phyloP scores from a whole-genome alignment of 768 basidiomycete species.

The Tylopilus rubrobrunneus region DNA sequence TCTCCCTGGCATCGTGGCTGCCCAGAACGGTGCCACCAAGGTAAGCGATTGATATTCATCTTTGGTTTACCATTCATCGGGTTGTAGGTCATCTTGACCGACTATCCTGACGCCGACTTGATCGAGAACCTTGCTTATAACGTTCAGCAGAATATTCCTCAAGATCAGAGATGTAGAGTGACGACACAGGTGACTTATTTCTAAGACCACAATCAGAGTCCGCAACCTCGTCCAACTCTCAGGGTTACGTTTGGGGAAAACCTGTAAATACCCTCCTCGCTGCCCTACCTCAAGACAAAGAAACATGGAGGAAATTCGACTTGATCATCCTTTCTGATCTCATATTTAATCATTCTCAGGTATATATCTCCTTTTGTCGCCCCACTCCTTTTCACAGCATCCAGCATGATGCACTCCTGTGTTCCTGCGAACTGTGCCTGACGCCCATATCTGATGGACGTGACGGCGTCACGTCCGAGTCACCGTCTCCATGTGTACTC shows the following conservation, averaged over 20 bases:
- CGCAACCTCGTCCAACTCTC: neutral
- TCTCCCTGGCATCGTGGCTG: constrained; percentile 75
- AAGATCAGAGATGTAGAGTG: constrained; percentile 14
- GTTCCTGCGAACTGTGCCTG: constrained; percentile 56
- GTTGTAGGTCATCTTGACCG: constrained; percentile 75
- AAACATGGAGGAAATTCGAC: constrained; percentile 49
- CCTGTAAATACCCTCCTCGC: constrained; percentile 36
- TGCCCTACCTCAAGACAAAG: constrained; percentile 16
- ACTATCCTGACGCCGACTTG: constrained; percentile 82
- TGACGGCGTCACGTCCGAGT: constrained; percentile 9
- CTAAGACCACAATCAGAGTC: constrained; percentile 26
- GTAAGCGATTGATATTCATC: constrained; percentile 33
- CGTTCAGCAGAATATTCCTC: constrained; percentile 50
- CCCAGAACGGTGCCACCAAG: constrained; percentile 63
- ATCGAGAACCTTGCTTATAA: constrained; percentile 76
- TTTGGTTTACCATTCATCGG: neutral
- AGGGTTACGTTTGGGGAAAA: constrained; percentile 86
- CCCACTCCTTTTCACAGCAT: neutral
- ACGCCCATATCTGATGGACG: constrained; percentile 2
- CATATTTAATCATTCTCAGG: constrained; percentile 93
- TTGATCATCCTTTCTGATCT: constrained; percentile 89
- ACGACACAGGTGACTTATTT: constrained; percentile 33
- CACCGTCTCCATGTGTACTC: constrained; percentile 45
- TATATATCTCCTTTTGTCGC: constrained; percentile 24
- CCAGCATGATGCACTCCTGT: constrained; percentile 79